Conservation (phyloP, 345 rosid species). For the Salix udensis region DNA sequence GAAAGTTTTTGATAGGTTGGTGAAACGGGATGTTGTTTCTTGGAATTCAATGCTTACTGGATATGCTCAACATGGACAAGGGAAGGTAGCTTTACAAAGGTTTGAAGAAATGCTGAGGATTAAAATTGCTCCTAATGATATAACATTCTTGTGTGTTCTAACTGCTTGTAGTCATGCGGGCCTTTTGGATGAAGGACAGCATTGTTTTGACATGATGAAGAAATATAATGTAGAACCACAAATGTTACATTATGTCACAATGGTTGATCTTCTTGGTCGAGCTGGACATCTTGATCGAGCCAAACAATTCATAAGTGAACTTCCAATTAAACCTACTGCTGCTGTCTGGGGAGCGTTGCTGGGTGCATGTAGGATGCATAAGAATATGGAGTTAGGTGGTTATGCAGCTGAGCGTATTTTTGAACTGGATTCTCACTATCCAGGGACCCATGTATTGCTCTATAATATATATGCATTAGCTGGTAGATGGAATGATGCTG, state of each 20-base stretch:
- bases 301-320: slow-evolving; percentile 40
- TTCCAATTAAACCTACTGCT: slow-evolving; percentile 53
- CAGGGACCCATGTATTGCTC: slow-evolving; percentile 54
- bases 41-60: slow-evolving; percentile 60
- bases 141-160: slow-evolving; percentile 56
- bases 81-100: slow-evolving; percentile 36
- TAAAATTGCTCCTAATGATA: slow-evolving; percentile 43
- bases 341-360: slow-evolving; percentile 63
- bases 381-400: slow-evolving; percentile 51
- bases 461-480: slow-evolving; percentile 59
- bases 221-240: slow-evolving; percentile 38
- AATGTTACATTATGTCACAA: slow-evolving; percentile 42
- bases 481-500: slow-evolving; percentile 57
- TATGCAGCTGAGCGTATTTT: slow-evolving; percentile 54
- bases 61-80: slow-evolving; percentile 52
- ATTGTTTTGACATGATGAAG: slow-evolving; percentile 49
- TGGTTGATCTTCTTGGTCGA: slow-evolving; percentile 71
- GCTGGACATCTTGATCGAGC: slow-evolving; percentile 52
- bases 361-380: slow-evolving; percentile 68
- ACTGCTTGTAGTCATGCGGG: slow-evolving; percentile 73
- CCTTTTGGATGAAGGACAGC: slow-evolving; percentile 47
- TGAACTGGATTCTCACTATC: slow-evolving; percentile 51
- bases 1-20: slow-evolving; percentile 46
- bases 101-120: slow-evolving; percentile 45
- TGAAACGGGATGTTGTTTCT: slow-evolving; percentile 48